Conservation (phyloP, 805 yeast genomes). For the Tetrapisispora nanseiensis region DNA sequence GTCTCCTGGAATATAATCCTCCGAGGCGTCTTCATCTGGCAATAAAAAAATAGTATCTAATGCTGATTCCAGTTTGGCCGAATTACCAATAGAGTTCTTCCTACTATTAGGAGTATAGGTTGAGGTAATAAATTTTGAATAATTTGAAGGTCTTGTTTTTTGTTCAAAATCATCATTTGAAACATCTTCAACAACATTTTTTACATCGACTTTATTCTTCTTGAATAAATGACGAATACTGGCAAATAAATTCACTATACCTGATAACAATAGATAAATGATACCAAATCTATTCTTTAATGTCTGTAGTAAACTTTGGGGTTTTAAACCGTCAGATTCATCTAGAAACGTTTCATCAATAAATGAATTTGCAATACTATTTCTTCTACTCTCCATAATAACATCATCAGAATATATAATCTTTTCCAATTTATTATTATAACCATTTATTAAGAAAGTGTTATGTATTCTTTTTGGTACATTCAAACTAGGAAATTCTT, state of each 20-base stretch:
- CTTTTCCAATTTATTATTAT: constrained; percentile 9
- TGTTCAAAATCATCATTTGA: neutral
- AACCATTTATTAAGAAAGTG: constrained; percentile 15
- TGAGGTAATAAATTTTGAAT: neutral
- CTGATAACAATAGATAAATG: too few species aligned
- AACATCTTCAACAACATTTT: neutral
- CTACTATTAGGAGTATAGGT: neutral
- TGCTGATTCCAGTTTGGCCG: neutral
- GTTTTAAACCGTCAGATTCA: neutral
- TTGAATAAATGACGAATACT: too few species aligned
- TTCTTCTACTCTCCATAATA: neutral
- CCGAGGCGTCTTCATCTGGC: constrained; percentile 25
- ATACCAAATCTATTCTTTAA: neutral
- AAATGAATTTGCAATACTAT: neutral
- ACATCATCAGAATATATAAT: neutral
- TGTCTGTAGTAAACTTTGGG: neutral
- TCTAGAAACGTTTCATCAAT: neutral
- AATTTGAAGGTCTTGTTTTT: neutral
- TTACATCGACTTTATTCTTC: too few species aligned
- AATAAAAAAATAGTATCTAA: constrained; percentile 4
- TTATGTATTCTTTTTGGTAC: constrained; percentile 15
- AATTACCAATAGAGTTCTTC: neutral
- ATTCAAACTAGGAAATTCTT: constrained; percentile 18
- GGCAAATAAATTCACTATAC: too few species aligned
- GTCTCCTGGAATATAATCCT: constrained; percentile 16